Conservation (phyloP, 305 asterid species). For the Fraxinus latifolia region DNA sequence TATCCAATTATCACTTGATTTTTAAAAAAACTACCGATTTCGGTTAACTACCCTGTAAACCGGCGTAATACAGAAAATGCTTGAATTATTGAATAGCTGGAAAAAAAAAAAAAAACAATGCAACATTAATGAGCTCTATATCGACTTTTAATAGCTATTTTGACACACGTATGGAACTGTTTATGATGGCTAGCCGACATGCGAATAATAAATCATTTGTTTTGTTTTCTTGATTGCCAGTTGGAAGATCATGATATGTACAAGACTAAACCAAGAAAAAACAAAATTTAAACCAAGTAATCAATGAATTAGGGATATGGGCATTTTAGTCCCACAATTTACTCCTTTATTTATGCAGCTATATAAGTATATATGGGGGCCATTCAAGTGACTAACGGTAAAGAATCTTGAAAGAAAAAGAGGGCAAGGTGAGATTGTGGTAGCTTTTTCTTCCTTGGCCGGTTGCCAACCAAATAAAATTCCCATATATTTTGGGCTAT, state of each 20-base stretch:
- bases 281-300: neutral
- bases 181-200: neutral
- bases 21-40: no score
- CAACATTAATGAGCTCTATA: neutral
- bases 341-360: neutral
- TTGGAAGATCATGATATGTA: neutral
- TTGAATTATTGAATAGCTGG: neutral
- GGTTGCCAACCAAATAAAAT: conserved; percentile 9
- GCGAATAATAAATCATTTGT: neutral
- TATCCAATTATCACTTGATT: neutral
- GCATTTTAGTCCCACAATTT: neutral
- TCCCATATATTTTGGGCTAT: conserved; percentile 4
- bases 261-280: neutral
- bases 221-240: neutral
- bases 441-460: conserved; percentile 23
- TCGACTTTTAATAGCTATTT: neutral
- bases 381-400: neutral
- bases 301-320: neutral
- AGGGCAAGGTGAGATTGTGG: conserved; percentile 2
- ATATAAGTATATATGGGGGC: neutral
- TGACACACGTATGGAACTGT: neutral
- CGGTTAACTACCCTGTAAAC: neutral
- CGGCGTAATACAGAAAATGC: neutral
- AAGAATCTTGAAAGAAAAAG: neutral
- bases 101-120: neutral